Percentiles rank a stretch among this genome's conserved stretches.
Evolutionary conservation across 805 yeast genomes (phyloP).

Genomic region (Ogataea pini): DNA sequence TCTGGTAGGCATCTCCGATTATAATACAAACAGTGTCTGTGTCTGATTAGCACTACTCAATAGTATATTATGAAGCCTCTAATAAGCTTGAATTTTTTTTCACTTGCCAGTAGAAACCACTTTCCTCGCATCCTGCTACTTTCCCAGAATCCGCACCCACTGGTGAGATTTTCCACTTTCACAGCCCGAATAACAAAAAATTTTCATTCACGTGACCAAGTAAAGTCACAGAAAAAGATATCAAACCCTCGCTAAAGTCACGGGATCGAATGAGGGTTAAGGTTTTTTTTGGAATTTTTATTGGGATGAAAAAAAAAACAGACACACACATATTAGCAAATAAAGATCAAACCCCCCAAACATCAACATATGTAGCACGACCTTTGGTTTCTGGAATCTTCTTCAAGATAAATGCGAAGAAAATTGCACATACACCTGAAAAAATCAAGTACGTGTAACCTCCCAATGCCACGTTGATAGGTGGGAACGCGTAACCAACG

Average conservation of each 20-base stretch:
- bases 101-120: neutral
- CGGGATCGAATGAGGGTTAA: conserved; percentile 5
- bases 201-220: conserved; percentile 11
- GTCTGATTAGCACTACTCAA: conserved; percentile 9
- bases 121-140: conserved; percentile 2
- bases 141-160: conserved; percentile 7
- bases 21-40: conserved; percentile 12
- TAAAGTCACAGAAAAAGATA: neutral
- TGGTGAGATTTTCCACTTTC: conserved; percentile 8
- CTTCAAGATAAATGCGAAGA: conserved; percentile 47
- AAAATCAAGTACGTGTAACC: conserved; percentile 78
- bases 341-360: conserved; percentile 55
- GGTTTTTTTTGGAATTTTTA: no score
- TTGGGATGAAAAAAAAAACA: no score
- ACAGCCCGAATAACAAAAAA: conserved; percentile 13
- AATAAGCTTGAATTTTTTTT: neutral
- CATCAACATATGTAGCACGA: conserved; percentile 57
- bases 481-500: conserved; percentile 80
- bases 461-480: conserved; percentile 63
- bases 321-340: no score
- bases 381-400: conserved; percentile 80
- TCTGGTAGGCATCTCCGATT: conserved; percentile 89
- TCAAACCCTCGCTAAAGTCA: conserved; percentile 13
- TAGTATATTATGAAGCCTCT: conserved; percentile 6
- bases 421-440: conserved; percentile 53